Base-by-base conservation (phyloP, 495 filamentous ascomycete genomes). In the Trichoderma virens region DNA sequence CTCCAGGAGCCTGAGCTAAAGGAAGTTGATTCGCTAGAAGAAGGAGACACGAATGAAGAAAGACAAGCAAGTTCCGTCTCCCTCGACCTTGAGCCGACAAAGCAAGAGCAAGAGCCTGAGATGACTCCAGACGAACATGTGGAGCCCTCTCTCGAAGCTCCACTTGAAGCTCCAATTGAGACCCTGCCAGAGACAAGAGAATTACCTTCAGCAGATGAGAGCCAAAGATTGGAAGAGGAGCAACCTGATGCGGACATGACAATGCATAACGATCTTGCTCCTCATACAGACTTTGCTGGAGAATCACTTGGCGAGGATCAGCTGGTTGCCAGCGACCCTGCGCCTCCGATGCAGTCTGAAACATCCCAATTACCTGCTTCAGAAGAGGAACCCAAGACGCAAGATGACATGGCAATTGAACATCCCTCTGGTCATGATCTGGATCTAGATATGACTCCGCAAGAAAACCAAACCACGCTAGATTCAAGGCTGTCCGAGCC, bases 291-390 rank as follows among this genome's bases (percentile, higher is more conserved):
- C n/a, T 13, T 13, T 45, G 59, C 61, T 32, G 62, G 65, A 61
- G 31, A 20, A 28, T 20, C 23, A 4, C 62, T 65, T 56, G 65
- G 65, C n/a, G 65, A 45, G 30, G n/a, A n/a, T n/a, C n/a, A n/a
- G n/a, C n/a, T n/a, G n/a, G n/a, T n/a, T n/a, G n/a, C n/a, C n/a
- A n/a, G n/a, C n/a, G n/a, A n/a, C n/a, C n/a, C n/a, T n/a, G n/a
- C n/a, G n/a, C n/a, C n/a, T n/a, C n/a, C n/a, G n/a, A n/a, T n/a
- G n/a, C n/a, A n/a, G n/a, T n/a, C n/a, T n/a, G n/a, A n/a, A n/a
- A n/a, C n/a, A n/a, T n/a, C n/a, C n/a, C n/a, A n/a, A n/a, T n/a
- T n/a, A n/a, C n/a, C n/a, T n/a, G n/a, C 27, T 23, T 59, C 64
- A 35, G 34, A 35, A 13, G 34, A 35, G 34, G 34, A 13, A 6